Conservation (phyloP, 176 grass and related monocot genomes). For the Ensete glaucum region DNA sequence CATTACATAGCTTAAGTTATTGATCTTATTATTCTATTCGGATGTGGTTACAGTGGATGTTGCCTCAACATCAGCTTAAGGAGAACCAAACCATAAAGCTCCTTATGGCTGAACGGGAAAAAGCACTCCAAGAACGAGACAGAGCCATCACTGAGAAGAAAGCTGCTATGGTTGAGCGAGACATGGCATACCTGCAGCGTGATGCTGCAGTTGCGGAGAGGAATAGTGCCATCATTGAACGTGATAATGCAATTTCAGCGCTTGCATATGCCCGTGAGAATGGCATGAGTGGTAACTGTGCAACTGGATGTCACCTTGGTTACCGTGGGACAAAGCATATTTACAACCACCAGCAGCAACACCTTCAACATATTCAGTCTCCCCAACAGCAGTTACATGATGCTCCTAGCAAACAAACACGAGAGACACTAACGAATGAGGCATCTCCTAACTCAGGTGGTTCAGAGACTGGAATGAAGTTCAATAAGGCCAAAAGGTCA, state of each 20-base stretch:
- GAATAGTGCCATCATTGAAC: slow-evolving; percentile 14
- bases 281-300: slow-evolving; percentile 9
- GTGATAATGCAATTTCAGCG: slow-evolving; percentile 23
- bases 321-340: slow-evolving; percentile 7
- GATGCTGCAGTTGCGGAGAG: slow-evolving; percentile 27
- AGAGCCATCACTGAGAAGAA: slow-evolving; percentile 33
- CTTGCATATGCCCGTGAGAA: slow-evolving; percentile 27
- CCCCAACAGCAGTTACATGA: neutral
- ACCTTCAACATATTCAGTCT: slow-evolving; percentile 9
- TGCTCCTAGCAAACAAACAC: slow-evolving; percentile 8
- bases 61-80: slow-evolving; percentile 26
- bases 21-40: neutral
- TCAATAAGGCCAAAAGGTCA: slow-evolving; percentile 3
- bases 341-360: slow-evolving; percentile 19
- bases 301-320: slow-evolving; percentile 3
- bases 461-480: neutral
- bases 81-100: slow-evolving; percentile 27
- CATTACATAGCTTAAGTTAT: neutral
- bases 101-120: slow-evolving; percentile 22
- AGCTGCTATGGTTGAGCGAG: slow-evolving; percentile 28
- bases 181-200: slow-evolving; percentile 29
- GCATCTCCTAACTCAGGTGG: slow-evolving; percentile 3
- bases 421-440: slow-evolving; percentile 2
- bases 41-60: slow-evolving; percentile 15
- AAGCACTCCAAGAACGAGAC: slow-evolving; percentile 25